Evolutionary conservation across 2,329 filamentous ascomycete genomes (phyloP).

Genomic region (Colletotrichum cordylinicola): DNA sequence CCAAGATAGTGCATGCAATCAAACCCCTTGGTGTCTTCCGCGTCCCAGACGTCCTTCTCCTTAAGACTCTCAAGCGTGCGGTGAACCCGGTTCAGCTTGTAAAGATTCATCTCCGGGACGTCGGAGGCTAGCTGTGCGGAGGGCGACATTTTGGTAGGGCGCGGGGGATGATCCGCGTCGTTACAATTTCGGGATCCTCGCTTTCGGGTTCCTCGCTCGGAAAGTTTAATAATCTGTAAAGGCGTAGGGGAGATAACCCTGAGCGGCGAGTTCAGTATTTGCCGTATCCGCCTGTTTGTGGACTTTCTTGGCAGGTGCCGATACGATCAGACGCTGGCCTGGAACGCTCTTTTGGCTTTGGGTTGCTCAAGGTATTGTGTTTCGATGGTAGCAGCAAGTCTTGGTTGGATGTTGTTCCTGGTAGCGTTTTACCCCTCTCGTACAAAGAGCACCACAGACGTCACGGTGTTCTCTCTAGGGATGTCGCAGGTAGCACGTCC

Average conservation of each 20-base stretch:
- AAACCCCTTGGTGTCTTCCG: slow-evolving; percentile 24
- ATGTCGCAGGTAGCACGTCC: slow-evolving; percentile 7
- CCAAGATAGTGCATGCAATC: slow-evolving; percentile 30
- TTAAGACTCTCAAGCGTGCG: neutral
- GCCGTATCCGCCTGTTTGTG: neutral
- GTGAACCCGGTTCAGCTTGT: slow-evolving; percentile 15
- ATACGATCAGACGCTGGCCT: neutral
- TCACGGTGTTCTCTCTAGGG: neutral
- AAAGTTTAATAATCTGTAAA: neutral
- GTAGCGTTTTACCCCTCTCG: neutral
- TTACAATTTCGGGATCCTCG: neutral
- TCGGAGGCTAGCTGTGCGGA: neutral
- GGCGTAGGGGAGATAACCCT: neutral
- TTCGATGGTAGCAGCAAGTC: neutral
- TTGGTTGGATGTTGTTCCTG: neutral
- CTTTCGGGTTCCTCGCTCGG: neutral
- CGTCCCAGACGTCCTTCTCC: slow-evolving; percentile 21
- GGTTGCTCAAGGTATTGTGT: neutral
- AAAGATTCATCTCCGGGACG: slow-evolving; percentile 19
- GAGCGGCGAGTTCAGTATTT: neutral
- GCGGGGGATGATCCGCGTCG: neutral
- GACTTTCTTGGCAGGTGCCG: neutral
- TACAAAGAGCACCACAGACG: neutral
- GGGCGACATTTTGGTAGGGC: neutral
- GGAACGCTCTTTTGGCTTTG: neutral